Base-by-base conservation (phyloP, 2,329 filamentous ascomycete genomes). In the Pseudocercospora vitis region DNA sequence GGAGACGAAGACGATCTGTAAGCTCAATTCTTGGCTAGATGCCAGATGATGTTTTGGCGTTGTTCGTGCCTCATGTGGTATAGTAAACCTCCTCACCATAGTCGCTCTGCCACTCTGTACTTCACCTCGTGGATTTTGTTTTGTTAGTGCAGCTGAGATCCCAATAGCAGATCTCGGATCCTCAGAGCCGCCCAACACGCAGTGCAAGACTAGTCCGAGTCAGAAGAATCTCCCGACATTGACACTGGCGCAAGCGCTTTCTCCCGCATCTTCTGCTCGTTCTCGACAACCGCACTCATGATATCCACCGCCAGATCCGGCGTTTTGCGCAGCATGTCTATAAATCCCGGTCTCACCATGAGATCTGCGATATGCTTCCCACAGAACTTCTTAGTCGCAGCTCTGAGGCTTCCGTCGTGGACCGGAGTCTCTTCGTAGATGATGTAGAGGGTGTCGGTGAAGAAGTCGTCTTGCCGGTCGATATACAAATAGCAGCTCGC, bases 261-360 rank as follows among this genome's bases (percentile, higher is more conserved):
- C 26, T 29, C 11, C 6, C 26, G 26, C 11, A 7, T 29, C 26
- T 11, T 29, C 26, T 29, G 6, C 11, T 29, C 11, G 26, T 29
- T 29, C 11, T 29, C 26, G n/a, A 8, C 31, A 24, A 39, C 21
- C 19, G 28, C 32, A 16, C 3, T 32, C 9, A 46, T 8, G 9
- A 48, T 3, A 14, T 53, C 45, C 4, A 33, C 6, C n/a, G 12
- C 12, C 18, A 53, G 35, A 4, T 39, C 51, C 11, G 51, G 51
- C n/a, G 45, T 3, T 3, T 45, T 28, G 1, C 35, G 18, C 4
- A 53, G 19, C 24, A 45, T 14, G 18, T 42, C 45, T 7, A 14
- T 33, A 45, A 53, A 53, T 7, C 49, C 33, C 16, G 44, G 19
- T 14, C 12, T 44, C 32, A 42, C 11, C 45, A 53, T 31, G 31